phyloP scores from a whole-genome alignment of 1,284 basidiomycete genomes.

The Irpex sp. region DNA sequence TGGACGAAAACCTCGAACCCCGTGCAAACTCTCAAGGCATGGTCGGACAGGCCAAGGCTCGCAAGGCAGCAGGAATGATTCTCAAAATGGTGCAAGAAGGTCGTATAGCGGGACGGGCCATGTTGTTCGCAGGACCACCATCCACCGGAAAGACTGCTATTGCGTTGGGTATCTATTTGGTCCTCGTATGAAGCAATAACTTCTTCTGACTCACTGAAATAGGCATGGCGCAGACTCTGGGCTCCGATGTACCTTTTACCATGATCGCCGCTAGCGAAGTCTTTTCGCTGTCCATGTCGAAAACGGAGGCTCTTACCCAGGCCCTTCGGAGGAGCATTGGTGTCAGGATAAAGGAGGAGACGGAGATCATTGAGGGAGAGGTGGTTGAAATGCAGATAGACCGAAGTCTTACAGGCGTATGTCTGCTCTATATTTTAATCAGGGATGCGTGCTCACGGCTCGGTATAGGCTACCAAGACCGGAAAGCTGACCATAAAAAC shows the following conservation, averaged over 20 bases:
- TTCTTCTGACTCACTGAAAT: background rate
- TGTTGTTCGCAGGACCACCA: slow-evolving; percentile 95
- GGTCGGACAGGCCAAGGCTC: slow-evolving; percentile 93
- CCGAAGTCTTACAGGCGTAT: slow-evolving; percentile 90
- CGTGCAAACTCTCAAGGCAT: slow-evolving; percentile 89
- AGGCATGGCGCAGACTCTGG: slow-evolving; percentile 97
- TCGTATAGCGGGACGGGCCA: slow-evolving; percentile 90
- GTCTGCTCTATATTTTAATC: slow-evolving; percentile 29
- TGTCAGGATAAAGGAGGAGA: slow-evolving; percentile 96
- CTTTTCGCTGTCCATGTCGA: slow-evolving; percentile 96
- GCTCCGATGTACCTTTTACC: slow-evolving; percentile 93
- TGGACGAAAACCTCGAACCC: slow-evolving; percentile 91
- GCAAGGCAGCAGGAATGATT: slow-evolving; percentile 96
- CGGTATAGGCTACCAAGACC: slow-evolving; percentile 87
- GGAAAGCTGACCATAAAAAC: slow-evolving; percentile 98
- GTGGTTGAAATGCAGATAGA: slow-evolving; percentile 99
- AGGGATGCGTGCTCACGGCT: background rate
- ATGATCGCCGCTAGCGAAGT: slow-evolving; percentile 97
- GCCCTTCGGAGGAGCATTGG: slow-evolving; percentile 95
- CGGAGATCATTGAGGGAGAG: slow-evolving; percentile 96
- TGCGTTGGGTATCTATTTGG: slow-evolving; percentile 69
- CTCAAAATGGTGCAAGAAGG: slow-evolving; percentile 98
- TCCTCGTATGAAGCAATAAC: background rate
- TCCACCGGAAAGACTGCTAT: slow-evolving; percentile 98
- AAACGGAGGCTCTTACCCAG: slow-evolving; percentile 97